These are phyloP conservation scores for Cryphonectria naterciae DNA, from an alignment of 2,329 filamentous ascomycete species.

Conservation along the genomic window DNA sequence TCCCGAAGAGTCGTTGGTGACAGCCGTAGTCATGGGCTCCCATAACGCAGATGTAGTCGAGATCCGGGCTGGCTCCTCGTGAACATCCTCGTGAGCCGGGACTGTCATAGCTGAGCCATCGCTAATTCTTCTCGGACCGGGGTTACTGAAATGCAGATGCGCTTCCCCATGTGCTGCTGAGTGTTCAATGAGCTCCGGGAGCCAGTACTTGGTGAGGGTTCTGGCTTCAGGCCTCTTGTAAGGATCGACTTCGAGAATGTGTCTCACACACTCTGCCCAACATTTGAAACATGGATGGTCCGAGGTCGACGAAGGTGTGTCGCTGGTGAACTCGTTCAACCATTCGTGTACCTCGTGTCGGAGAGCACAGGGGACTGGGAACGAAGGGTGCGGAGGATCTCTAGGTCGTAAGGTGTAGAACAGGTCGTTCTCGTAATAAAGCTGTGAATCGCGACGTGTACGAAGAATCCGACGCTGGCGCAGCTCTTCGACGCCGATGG, in stretches of 20 bases:
- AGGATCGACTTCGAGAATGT: constrained; percentile 17
- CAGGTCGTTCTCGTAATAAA: constrained; percentile 9
- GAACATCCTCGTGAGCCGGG: not conserved
- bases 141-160: not conserved
- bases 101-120: not conserved
- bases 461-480: not conserved
- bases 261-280: constrained; percentile 20
- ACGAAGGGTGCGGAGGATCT: not conserved
- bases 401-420: constrained; percentile 15
- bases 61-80: not conserved
- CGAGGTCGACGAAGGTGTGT: not conserved
- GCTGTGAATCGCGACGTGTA: not conserved
- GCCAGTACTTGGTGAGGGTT: constrained; percentile 10
- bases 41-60: not conserved
- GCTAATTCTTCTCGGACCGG: not conserved
- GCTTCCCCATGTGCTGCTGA: not conserved
- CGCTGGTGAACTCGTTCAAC: constrained; percentile 8
- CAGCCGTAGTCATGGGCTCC: not conserved
- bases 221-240: constrained; percentile 8
- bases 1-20: not conserved
- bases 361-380: not conserved
- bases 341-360: constrained; percentile 7
- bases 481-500: constrained; percentile 6
- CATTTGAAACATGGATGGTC: constrained; percentile 13
- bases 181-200: constrained; percentile 1